These are phyloP conservation scores for Pseudozyma hubeiensis DNA, from an alignment of 1,284 basidiomycete genomes.

Conservation along the genomic window DNA sequence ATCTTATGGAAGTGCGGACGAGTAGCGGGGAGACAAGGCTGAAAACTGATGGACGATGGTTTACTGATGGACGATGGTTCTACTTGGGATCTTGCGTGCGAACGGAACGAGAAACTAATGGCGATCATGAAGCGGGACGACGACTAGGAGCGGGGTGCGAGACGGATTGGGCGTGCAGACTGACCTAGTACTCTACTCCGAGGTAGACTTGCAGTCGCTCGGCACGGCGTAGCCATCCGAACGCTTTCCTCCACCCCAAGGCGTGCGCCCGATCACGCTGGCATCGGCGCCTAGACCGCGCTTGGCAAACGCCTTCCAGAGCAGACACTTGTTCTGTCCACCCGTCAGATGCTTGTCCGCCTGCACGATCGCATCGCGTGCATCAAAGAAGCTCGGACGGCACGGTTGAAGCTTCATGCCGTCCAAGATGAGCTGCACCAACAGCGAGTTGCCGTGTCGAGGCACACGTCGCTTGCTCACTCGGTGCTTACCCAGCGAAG, in stretches of 20 bases:
- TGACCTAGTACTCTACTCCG: not conserved
- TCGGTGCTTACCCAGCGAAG: conserved; percentile 69
- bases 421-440: conserved; percentile 85
- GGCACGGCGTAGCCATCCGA: conserved; percentile 71
- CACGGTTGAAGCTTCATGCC: conserved; percentile 96
- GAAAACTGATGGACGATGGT: not conserved
- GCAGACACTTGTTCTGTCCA: conserved; percentile 88
- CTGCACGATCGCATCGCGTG: conserved; percentile 90
- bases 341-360: conserved; percentile 91
- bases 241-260: conserved; percentile 90
- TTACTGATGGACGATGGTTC: not conserved
- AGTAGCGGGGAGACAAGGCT: conserved; percentile 1
- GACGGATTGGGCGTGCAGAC: not conserved
- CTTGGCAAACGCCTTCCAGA: conserved; percentile 87
- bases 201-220: conserved; percentile 65
- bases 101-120: not conserved
- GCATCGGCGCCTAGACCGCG: conserved; percentile 75
- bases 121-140: not conserved
- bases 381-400: conserved; percentile 87
- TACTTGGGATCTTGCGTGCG: not conserved
- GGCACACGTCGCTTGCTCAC: conserved; percentile 78
- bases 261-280: conserved; percentile 75
- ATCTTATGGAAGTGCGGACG: conserved; percentile 1
- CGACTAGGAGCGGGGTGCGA: not conserved
- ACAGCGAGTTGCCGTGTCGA: conserved; percentile 89